Base-by-base conservation (phyloP, 257 asterid genomes). In the Gardenia jasminoides region DNA sequence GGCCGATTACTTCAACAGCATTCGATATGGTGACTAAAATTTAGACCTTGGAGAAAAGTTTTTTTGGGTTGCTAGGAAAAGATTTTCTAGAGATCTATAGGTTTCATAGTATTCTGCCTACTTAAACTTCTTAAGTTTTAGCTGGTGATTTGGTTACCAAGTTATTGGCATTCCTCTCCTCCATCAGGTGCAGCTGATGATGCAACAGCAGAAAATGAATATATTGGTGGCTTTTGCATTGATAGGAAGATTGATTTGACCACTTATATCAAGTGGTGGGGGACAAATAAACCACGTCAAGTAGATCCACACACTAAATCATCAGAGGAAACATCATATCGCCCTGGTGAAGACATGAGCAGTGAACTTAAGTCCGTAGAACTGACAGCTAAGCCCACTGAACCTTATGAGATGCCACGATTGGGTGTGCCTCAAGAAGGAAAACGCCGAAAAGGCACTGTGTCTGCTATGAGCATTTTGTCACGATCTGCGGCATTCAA, bases 261-360 rank as follows among this genome's bases (percentile, higher is more conserved):
- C 68, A 90, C 85, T 88, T 90, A 91, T 86, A 92, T 96, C 81
- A 93, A 93, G 82, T 96, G 99, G 99, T 96, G 99, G 99, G 95
- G 93, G 33, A 81, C 87, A 58, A 89, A 83, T 81, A 91, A 91
- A 84, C 86, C 92, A 43, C 82, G 84, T 72, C 94, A 80, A 82
- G 76, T 91, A 31, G 96, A 92, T 85, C 81, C 84, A 44, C 94
- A 88, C 47, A 78, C 86, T 47, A 91, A 89, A 89, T 78, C 92
- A 82, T 86, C 81, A 10, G 97, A 92, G 71, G 97, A 96, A 80
- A 74, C 90, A 72, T 85, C 84, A 77, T 87, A 81, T 67, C 90
- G 89, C 58, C 78, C 84, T 82, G 50, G 91, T 41, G 97, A 92
- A 80, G 98, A 90, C 75, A 88, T 84, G 78, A 89, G 88, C 66